Conservation (phyloP, 805 yeast species). For the Jamesozyma piceae region DNA sequence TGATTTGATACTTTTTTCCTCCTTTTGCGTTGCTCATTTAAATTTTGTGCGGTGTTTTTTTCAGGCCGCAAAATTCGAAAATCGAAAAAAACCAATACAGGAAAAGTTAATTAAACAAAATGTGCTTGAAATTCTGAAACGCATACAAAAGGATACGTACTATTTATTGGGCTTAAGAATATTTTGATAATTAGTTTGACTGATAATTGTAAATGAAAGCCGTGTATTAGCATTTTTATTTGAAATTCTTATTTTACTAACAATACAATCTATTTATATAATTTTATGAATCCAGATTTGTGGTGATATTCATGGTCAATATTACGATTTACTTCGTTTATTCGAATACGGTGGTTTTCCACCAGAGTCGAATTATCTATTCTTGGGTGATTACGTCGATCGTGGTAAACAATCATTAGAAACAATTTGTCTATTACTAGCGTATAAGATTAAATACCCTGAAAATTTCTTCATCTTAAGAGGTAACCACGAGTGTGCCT, state of each 20-base stretch:
- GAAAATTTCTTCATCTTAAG: slow-evolving; percentile 93
- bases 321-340: slow-evolving; percentile 87
- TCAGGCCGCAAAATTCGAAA: neutral
- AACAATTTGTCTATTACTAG: slow-evolving; percentile 86
- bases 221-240: no score
- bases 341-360: slow-evolving; percentile 99
- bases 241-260: no score
- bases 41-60: neutral
- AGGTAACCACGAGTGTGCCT: slow-evolving; percentile 98
- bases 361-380: slow-evolving; percentile 93
- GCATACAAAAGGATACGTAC: no score
- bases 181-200: no score
- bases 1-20: neutral
- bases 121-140: no score
- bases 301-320: slow-evolving; percentile 98
- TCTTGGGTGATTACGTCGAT: slow-evolving; percentile 95
- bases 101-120: neutral
- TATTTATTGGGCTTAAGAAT: no score
- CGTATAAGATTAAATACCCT: slow-evolving; percentile 95
- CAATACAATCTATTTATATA: no score
- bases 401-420: slow-evolving; percentile 97
- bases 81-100: neutral
- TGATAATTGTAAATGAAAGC: no score
- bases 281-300: no score
- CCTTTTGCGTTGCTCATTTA: neutral